Percentiles rank a stretch among this genome's conserved stretches.
Conservation (phyloP, 345 rosid species). For the Corchorus capsularis region DNA sequence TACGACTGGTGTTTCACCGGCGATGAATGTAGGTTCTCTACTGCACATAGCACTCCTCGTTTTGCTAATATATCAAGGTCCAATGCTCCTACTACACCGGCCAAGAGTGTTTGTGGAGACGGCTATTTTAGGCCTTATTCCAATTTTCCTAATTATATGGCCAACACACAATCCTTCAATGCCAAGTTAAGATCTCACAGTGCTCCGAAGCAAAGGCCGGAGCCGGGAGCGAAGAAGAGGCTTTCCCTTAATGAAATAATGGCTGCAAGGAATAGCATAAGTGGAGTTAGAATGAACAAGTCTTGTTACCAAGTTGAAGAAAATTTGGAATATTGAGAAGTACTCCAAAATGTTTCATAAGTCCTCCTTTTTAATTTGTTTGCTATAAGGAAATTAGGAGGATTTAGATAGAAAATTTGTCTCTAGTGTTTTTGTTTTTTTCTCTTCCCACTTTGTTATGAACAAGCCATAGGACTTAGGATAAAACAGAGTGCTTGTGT, state of each 20-base stretch:
- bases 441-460: neutral
- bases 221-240: conserved; percentile 48
- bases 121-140: conserved; percentile 39
- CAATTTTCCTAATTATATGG: conserved; percentile 73
- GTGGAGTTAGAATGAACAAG: conserved; percentile 47
- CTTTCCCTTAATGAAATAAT: conserved; percentile 59
- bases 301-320: conserved; percentile 39
- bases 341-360: neutral
- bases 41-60: conserved; percentile 70
- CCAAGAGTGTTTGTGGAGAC: conserved; percentile 51
- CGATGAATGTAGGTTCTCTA: conserved; percentile 54
- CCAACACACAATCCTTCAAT: conserved; percentile 71
- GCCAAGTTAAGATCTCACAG: conserved; percentile 76
- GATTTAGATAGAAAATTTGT: neutral
- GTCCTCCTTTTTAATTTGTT: neutral
- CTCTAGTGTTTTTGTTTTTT: no score
- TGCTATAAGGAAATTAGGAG: neutral
- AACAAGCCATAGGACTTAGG: neutral
- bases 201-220: conserved; percentile 72
- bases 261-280: conserved; percentile 58
- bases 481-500: neutral
- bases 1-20: conserved; percentile 44
- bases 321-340: conserved; percentile 10
- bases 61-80: conserved; percentile 22
- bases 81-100: conserved; percentile 38